Conservation (phyloP, 345 rosid genomes). For the Eutrema japonicum region DNA sequence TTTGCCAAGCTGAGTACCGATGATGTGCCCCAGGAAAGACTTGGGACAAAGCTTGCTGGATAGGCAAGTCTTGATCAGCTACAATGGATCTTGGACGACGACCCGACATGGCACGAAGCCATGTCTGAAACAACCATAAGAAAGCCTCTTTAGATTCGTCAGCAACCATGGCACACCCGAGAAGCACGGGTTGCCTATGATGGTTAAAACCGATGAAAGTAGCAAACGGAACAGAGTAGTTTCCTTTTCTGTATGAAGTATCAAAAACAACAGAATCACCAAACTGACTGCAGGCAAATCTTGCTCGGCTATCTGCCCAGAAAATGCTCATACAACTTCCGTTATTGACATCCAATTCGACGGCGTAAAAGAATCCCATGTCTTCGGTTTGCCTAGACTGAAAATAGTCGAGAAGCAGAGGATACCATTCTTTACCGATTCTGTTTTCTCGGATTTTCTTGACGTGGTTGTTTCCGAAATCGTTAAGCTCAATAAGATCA, state of each 20-base stretch:
- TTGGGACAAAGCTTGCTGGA: conserved; percentile 68
- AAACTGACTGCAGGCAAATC: conserved; percentile 86
- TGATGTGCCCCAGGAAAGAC: conserved; percentile 81
- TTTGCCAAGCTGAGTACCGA: conserved; percentile 79
- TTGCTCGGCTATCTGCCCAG: conserved; percentile 93
- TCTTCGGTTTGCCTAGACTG: conserved; percentile 81
- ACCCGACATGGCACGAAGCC: conserved; percentile 82
- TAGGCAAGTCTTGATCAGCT: conserved; percentile 80
- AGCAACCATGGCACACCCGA: conserved; percentile 82
- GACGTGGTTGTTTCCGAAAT: conserved; percentile 35
- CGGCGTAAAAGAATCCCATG: conserved; percentile 78
- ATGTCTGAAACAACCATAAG: conserved; percentile 81
- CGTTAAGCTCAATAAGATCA: conserved; percentile 51
- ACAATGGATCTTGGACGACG: conserved; percentile 71
- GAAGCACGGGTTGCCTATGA: conserved; percentile 87
- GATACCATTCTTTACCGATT: conserved; percentile 79
- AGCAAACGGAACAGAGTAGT: conserved; percentile 72
- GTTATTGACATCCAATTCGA: conserved; percentile 55
- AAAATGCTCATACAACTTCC: conserved; percentile 75
- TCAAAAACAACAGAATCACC: conserved; percentile 75
- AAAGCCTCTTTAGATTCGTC: conserved; percentile 72
- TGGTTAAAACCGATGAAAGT: conserved; percentile 84
- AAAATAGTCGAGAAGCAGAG: conserved; percentile 69
- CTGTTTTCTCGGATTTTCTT: conserved; percentile 51
- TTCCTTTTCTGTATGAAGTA: conserved; percentile 73